Percentiles rank a stretch among this genome's conserved stretches.
Conservation (phyloP, 305 asterid species). For the Salvia sclarea region DNA sequence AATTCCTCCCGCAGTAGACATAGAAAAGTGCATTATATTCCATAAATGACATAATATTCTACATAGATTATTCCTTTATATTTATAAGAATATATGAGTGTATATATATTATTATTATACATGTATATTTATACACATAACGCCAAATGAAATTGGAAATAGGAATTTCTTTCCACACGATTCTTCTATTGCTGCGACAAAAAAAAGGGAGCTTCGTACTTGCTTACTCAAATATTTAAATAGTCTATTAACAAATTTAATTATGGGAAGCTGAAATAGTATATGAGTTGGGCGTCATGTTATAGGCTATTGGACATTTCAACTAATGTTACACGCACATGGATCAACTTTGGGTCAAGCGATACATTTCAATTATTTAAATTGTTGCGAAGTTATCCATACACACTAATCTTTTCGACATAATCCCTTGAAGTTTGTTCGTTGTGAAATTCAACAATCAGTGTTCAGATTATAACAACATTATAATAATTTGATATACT, state of each 20-base stretch:
- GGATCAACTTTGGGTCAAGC: not conserved
- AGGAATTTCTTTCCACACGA: not conserved
- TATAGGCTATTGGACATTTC: not conserved
- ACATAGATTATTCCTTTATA: not conserved
- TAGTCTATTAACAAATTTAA: not conserved
- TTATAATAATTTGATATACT: too few species aligned
- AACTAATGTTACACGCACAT: not conserved
- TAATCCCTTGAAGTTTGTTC: too few species aligned
- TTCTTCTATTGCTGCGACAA: constrained; percentile 24
- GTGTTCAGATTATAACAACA: too few species aligned
- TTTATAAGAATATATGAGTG: not conserved
- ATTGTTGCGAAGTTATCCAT: not conserved
- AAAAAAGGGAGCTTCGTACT: not conserved
- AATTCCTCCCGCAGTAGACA: not conserved
- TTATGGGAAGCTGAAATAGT: not conserved
- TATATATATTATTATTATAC: not conserved
- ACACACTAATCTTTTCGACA: too few species aligned
- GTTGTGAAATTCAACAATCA: too few species aligned
- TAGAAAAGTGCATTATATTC: too few species aligned
- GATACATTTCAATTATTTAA: not conserved
- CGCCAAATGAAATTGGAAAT: constrained; percentile 6
- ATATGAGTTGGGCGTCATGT: not conserved
- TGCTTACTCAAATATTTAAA: not conserved
- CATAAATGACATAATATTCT: too few species aligned
- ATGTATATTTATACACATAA: not conserved